These are phyloP conservation scores for Gossypium anomalum DNA, from an alignment of 345 rosid species.

Conservation along the genomic window DNA sequence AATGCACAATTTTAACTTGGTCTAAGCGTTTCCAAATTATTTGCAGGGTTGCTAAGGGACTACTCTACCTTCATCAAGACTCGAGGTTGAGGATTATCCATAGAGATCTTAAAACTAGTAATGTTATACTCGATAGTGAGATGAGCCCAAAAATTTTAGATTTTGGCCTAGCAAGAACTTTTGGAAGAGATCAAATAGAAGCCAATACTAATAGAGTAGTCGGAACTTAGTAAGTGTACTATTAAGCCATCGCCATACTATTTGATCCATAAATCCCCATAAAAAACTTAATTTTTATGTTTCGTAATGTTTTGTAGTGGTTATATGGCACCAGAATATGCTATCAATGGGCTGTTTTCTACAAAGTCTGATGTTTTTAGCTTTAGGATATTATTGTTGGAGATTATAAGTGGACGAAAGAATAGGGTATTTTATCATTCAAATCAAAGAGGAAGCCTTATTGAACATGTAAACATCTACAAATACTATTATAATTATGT, in stretches of 20 bases:
- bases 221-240: slow-evolving; percentile 13
- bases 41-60: slow-evolving; percentile 34
- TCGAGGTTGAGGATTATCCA: slow-evolving; percentile 30
- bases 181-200: slow-evolving; percentile 15
- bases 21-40: slow-evolving; percentile 25
- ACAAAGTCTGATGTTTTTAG: slow-evolving; percentile 4
- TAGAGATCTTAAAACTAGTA: slow-evolving; percentile 31
- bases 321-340: slow-evolving; percentile 16
- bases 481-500: background rate
- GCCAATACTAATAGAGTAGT: slow-evolving; percentile 13
- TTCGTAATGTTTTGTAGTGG: background rate
- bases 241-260: background rate
- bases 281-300: background rate
- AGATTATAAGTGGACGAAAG: slow-evolving; percentile 8
- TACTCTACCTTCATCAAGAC: slow-evolving; percentile 43
- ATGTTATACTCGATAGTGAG: slow-evolving; percentile 27
- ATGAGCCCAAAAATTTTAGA: slow-evolving; percentile 42
- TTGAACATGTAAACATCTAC: background rate
- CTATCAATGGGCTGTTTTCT: background rate
- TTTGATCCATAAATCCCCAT: background rate
- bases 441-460: background rate
- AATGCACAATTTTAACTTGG: slow-evolving; percentile 18
- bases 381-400: slow-evolving; percentile 6
- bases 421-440: slow-evolving; percentile 17
- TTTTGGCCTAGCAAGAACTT: slow-evolving; percentile 16